Percentiles rank a stretch among this genome's conserved stretches.
Evolutionary conservation across 495 filamentous ascomycete species (phyloP).

Genomic region (Coniosporium apollinis): DNA sequence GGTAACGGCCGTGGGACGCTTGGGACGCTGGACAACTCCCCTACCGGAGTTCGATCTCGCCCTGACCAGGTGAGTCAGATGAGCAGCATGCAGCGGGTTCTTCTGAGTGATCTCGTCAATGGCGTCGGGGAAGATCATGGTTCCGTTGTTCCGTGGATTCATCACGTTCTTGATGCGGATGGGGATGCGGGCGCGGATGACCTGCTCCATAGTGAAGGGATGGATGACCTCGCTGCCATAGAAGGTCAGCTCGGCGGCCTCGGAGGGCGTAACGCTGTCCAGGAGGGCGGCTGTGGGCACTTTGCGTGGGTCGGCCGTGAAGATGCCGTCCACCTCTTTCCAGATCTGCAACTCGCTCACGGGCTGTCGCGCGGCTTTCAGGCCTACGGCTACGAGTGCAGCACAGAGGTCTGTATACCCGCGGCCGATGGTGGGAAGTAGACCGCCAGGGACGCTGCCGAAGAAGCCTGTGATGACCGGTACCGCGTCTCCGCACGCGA

Average conservation of each 20-base stretch:
- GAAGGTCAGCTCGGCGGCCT: slow-evolving; percentile 38
- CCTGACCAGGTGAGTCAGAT: slow-evolving; percentile 21
- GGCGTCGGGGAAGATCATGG: slow-evolving; percentile 50
- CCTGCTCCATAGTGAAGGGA: slow-evolving; percentile 96
- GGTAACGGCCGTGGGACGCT: slow-evolving; percentile 73
- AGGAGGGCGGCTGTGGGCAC: slow-evolving; percentile 33
- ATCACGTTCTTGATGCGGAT: slow-evolving; percentile 98
- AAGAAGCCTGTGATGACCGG: slow-evolving; percentile 31
- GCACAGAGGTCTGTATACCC: slow-evolving; percentile 39
- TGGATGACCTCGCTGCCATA: slow-evolving; percentile 67
- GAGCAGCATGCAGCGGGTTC: slow-evolving; percentile 27
- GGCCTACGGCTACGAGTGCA: slow-evolving; percentile 31
- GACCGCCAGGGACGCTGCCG: slow-evolving; percentile 31
- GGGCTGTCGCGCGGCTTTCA: no score
- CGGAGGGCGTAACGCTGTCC: slow-evolving; percentile 31
- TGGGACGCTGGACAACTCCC: slow-evolving; percentile 8
- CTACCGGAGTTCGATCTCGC: slow-evolving; percentile 17
- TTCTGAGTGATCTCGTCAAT: slow-evolving; percentile 29
- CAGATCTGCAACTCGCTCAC: slow-evolving; percentile 35
- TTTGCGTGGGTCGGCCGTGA: slow-evolving; percentile 38
- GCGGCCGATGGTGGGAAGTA: slow-evolving; percentile 30
- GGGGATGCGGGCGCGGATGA: slow-evolving; percentile 77
- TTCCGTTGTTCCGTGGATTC: slow-evolving; percentile 76
- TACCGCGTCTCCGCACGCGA: slow-evolving; percentile 40
- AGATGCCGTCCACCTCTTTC: slow-evolving; percentile 42